Evolutionary conservation across 2,329 filamentous ascomycete species (phyloP).

Genomic region (Aureobasidium lini): DNA sequence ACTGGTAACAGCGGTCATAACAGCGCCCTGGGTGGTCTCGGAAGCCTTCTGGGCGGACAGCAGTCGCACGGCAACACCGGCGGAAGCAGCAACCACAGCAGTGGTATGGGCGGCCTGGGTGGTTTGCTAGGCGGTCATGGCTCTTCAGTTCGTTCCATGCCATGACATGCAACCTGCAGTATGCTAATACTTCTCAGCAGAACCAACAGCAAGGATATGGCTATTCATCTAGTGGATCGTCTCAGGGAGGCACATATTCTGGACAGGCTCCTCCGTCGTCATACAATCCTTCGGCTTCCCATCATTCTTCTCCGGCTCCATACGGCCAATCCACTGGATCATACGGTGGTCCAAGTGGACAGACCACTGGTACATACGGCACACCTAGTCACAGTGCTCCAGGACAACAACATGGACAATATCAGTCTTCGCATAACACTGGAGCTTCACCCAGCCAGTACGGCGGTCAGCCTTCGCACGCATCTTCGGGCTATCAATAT

Average conservation of each 20-base stretch:
- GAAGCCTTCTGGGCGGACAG: conserved; percentile 18
- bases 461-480: conserved; percentile 19
- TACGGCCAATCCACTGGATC: conserved; percentile 19
- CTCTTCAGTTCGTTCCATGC: conserved; percentile 14
- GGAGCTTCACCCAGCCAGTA: conserved; percentile 20
- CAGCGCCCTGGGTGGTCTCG: conserved; percentile 16
- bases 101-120: conserved; percentile 17
- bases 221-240: conserved; percentile 26
- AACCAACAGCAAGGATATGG: conserved; percentile 24
- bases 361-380: conserved; percentile 20
- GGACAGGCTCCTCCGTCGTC: conserved; percentile 29
- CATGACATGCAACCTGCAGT: background rate
- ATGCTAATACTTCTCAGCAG: conserved; percentile 6
- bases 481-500: conserved; percentile 4
- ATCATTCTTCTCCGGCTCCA: conserved; percentile 17
- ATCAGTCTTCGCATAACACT: conserved; percentile 18
- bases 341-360: conserved; percentile 17
- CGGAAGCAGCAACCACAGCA: conserved; percentile 15
- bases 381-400: conserved; percentile 8
- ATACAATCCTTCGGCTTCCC: conserved; percentile 26
- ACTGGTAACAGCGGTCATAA: conserved; percentile 16
- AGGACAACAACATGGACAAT: conserved; percentile 17
- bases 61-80: background rate
- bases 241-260: conserved; percentile 27
- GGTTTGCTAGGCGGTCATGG: conserved; percentile 18